Percentiles rank a stretch among this genome's conserved stretches.
phyloP scores from a whole-genome alignment of 192 early-diverging fungal species.

The Spizellomyces sp. region DNA sequence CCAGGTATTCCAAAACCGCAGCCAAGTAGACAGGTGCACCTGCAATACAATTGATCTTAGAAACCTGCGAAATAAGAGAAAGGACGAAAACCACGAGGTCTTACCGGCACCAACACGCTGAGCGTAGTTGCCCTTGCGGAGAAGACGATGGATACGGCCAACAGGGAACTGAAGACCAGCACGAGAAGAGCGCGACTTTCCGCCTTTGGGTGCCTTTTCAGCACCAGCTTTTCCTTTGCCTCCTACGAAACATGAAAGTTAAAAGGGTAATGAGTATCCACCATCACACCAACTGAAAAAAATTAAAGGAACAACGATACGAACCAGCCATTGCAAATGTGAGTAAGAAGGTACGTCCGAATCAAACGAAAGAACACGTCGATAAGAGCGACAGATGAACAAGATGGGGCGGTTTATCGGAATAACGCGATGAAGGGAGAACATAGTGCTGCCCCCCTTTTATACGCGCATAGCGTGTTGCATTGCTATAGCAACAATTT shows the following conservation, averaged over 20 bases:
- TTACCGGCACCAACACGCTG: slow-evolving; percentile 76
- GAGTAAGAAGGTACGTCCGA: too few relatives aligned
- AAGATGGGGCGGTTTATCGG: neutral
- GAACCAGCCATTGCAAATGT: neutral
- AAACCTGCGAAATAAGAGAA: neutral
- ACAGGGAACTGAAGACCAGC: slow-evolving; percentile 93
- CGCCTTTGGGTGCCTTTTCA: slow-evolving; percentile 26
- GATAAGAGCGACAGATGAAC: neutral
- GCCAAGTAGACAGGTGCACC: slow-evolving; percentile 90
- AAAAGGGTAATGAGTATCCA: neutral
- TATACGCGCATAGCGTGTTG: neutral
- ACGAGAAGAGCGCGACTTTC: slow-evolving; percentile 76
- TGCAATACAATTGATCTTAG: neutral
- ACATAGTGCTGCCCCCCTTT: neutral
- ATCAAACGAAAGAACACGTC: neutral
- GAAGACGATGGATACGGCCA: slow-evolving; percentile 86
- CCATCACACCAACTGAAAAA: neutral
- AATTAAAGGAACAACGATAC: neutral
- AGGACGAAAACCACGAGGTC: neutral
- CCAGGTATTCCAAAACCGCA: slow-evolving; percentile 88
- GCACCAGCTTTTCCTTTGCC: slow-evolving; percentile 49
- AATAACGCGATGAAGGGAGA: neutral
- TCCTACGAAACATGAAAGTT: slow-evolving; percentile 24
- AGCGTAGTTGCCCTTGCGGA: slow-evolving; percentile 88
- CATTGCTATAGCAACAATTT: too few relatives aligned